These are phyloP conservation scores for Talaromyces sp. DNA, from an alignment of 2,329 filamentous ascomycete genomes.

Conservation along the genomic window DNA sequence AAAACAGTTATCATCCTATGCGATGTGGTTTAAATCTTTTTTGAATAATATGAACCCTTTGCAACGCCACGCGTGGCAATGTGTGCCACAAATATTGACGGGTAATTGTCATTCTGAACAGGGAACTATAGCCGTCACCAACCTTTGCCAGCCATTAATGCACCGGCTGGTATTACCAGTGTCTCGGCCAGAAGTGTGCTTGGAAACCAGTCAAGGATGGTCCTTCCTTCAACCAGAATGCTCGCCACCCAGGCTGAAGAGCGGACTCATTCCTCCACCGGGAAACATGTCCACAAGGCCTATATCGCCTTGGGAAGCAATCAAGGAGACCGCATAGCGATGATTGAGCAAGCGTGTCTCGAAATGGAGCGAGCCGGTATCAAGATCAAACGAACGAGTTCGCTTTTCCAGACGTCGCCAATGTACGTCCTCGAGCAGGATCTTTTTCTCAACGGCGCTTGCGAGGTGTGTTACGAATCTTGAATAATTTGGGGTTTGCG, in stretches of 20 bases:
- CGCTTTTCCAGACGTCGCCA: slow-evolving; percentile 86
- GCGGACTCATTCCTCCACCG: slow-evolving; percentile 9
- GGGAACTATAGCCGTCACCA: neutral
- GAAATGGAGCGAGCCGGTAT: slow-evolving; percentile 71
- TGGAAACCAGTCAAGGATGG: neutral
- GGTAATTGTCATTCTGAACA: neutral
- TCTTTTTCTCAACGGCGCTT: slow-evolving; percentile 85
- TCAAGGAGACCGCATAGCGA: slow-evolving; percentile 73
- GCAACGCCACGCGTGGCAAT: neutral
- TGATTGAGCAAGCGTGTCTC: slow-evolving; percentile 77
- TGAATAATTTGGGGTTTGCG: neutral
- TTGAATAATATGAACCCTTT: neutral
- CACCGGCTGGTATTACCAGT: neutral
- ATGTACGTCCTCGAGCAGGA: slow-evolving; percentile 95
- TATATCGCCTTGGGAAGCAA: slow-evolving; percentile 93
- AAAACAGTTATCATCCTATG: neutral
- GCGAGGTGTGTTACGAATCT: slow-evolving; percentile 59
- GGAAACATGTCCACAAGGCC: slow-evolving; percentile 40
- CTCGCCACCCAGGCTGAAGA: slow-evolving; percentile 6
- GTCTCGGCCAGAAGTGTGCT: neutral
- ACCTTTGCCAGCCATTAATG: neutral
- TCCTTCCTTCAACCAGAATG: neutral
- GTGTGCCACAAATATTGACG: neutral
- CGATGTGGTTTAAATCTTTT: neutral
- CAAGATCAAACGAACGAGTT: slow-evolving; percentile 71